phyloP scores from a whole-genome alignment of 169 alveolate species.

The Eimeria maxima region DNA sequence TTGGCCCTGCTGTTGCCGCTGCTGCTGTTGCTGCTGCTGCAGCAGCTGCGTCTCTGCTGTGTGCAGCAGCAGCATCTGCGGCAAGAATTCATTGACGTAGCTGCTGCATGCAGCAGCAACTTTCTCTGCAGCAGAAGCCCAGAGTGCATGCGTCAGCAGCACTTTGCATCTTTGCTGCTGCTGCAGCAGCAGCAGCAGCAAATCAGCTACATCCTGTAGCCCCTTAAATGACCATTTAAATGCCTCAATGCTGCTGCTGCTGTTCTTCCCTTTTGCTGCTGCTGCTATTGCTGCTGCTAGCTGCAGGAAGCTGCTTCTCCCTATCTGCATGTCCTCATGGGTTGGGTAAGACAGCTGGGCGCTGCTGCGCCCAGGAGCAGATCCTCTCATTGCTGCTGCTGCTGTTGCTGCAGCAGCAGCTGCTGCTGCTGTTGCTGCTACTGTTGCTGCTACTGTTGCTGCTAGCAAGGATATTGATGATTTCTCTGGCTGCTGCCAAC shows the following conservation, averaged over 20 bases:
- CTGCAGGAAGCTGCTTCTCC: constrained; percentile 36
- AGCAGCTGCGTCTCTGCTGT: constrained; percentile 31
- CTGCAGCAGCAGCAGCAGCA: constrained; percentile 51
- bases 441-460: not conserved
- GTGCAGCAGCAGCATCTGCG: constrained; percentile 35
- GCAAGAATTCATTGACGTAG: constrained; percentile 21
- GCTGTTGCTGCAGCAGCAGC: not conserved
- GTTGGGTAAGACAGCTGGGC: constrained; percentile 51
- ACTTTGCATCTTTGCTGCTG: constrained; percentile 41
- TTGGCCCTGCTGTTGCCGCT: not conserved
- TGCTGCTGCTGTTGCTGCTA: not conserved
- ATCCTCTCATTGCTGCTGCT: not conserved
- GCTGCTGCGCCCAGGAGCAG: not conserved
- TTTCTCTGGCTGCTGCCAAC: not conserved
- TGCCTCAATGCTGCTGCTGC: constrained; percentile 1
- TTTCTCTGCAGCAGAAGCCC: constrained; percentile 45
- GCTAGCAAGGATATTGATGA: not conserved
- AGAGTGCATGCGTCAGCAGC: constrained; percentile 7
- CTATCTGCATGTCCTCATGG: constrained; percentile 38
- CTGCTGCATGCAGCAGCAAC: constrained; percentile 55
- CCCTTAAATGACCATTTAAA: constrained; percentile 17
- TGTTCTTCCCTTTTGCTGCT: constrained; percentile 9
- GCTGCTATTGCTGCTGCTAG: constrained; percentile 43
- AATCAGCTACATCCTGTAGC: not conserved
- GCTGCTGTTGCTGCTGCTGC: constrained; percentile 28